Percentiles rank a stretch among this genome's conserved stretches.
These are phyloP conservation scores for Rhodomyrtus tomentosa DNA, from an alignment of 345 rosid species.

Conservation along the genomic window DNA sequence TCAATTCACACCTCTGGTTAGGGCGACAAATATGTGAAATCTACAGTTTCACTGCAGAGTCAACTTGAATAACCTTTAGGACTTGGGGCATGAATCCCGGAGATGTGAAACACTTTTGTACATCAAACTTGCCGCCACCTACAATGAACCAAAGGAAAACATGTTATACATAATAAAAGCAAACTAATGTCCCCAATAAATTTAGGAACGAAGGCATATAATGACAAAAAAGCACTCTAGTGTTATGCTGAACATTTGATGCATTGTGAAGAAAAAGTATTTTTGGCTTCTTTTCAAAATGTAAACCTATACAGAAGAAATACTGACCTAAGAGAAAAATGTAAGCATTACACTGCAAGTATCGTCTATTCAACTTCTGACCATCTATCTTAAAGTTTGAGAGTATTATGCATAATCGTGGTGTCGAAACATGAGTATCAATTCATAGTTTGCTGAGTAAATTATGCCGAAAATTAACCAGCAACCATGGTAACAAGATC, in stretches of 20 bases:
- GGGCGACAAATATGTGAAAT: not conserved
- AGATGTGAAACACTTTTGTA: conserved; percentile 78
- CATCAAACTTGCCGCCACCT: conserved; percentile 75
- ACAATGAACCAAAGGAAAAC: not conserved
- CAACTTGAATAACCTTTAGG: conserved; percentile 46
- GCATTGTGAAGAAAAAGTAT: not conserved
- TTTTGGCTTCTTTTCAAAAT: not conserved
- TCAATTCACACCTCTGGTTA: not conserved
- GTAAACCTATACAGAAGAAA: not conserved
- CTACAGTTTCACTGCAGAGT: not conserved
- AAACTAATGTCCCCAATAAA: not conserved
- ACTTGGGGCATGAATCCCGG: conserved; percentile 66
- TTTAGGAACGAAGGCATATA: not conserved
- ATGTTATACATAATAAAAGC: conserved; percentile 3
- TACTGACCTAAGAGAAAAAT: not conserved
- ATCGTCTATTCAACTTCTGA: not conserved
- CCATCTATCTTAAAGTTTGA: not conserved
- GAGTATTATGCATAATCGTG: not conserved
- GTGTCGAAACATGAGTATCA: not conserved
- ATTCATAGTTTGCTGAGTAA: not conserved
- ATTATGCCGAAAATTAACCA: not conserved
- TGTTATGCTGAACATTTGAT: not conserved
- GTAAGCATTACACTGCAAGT: not conserved
- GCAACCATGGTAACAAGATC: not conserved
- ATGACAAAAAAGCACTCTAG: not conserved